Percentiles rank a stretch among this genome's conserved stretches.
Conservation (phyloP, 2,329 filamentous ascomycete genomes). For the Ophiostoma perfectum region DNA sequence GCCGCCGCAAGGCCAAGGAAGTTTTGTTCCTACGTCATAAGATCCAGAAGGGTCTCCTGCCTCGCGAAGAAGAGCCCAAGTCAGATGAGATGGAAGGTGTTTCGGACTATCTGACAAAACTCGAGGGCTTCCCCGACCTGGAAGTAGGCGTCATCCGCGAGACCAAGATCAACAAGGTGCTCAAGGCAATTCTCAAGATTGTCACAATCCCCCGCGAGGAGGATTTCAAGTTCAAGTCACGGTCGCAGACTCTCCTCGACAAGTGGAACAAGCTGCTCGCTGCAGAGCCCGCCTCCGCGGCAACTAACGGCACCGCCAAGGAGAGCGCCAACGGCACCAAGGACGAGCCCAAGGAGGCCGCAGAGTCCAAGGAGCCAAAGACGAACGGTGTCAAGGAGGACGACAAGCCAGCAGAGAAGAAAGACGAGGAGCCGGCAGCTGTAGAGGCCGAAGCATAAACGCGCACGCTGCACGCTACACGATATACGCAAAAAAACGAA, state of each 20-base stretch:
- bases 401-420: constrained; percentile 21
- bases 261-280: constrained; percentile 81
- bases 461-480: too few relatives aligned
- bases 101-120: constrained; percentile 70
- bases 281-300: constrained; percentile 42
- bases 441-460: constrained; percentile 25
- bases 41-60: constrained; percentile 88
- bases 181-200: constrained; percentile 90
- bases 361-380: constrained; percentile 35
- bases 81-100: constrained; percentile 76
- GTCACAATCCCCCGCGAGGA: constrained; percentile 80
- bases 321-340: constrained; percentile 28
- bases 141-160: constrained; percentile 82
- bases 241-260: constrained; percentile 72
- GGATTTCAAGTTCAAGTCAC: constrained; percentile 81
- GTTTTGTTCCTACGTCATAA: constrained; percentile 93
- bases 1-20: constrained; percentile 59
- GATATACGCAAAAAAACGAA: background rate
- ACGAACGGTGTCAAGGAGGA: constrained; percentile 33
- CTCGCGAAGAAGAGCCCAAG: constrained; percentile 76
- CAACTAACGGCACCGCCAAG: constrained; percentile 29
- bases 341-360: constrained; percentile 27
- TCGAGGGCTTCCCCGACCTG: constrained; percentile 73
- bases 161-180: constrained; percentile 98
- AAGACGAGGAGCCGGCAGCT: constrained; percentile 19